Base-by-base conservation (phyloP, 2,329 filamentous ascomycete genomes). In the Colletotrichum liriopes region DNA sequence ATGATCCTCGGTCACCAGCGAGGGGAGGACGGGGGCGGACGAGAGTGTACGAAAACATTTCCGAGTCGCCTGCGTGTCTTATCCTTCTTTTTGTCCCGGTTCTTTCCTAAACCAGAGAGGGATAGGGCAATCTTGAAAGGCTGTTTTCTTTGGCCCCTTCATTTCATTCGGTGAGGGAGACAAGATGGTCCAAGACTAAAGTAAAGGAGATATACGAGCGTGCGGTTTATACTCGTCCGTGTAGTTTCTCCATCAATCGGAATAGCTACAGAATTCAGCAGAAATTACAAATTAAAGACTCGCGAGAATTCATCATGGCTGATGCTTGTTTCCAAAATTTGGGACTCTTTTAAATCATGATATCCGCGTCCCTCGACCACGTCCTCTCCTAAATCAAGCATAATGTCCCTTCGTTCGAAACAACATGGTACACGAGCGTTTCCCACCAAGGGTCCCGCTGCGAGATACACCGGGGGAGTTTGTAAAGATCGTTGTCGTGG, bases 391-490 rank as follows among this genome's bases (percentile, higher is more conserved):
- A 84, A 41, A 82, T 84, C 60, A 84, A 76, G 74, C 82, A 84
- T 49, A 84, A 73, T 14, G 80, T 79, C 71, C 83, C 81, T 67
- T 76, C 59, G 73, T 81, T 81, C 60, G 76, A 74, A 9, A 77
- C 74, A 35, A 84, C 77, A 59, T 74, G 77, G 43, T 73, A 73
- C 23, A 84, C 81, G 67, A 84, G 77, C n/a, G 73, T 67, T 76
- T 84, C 83, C 83, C 83, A 84, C 83, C 83, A 84, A 26, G 81
- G 76, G 41, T 72, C 60, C 59, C 83, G 80, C 43, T 78, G 71
- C 52, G 75, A 71, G 60, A 84, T 76, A 26, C 74, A 65, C 23
- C 75, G 67, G 51, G 77, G 62, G 18, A 79, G 52, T 47, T 69
- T 52, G 49, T 51, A 45, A 45, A 66, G 67, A 43, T 65, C 71